These are phyloP conservation scores for Prunus yedoensis DNA, from an alignment of 331 rosid species.

Conservation along the genomic window DNA sequence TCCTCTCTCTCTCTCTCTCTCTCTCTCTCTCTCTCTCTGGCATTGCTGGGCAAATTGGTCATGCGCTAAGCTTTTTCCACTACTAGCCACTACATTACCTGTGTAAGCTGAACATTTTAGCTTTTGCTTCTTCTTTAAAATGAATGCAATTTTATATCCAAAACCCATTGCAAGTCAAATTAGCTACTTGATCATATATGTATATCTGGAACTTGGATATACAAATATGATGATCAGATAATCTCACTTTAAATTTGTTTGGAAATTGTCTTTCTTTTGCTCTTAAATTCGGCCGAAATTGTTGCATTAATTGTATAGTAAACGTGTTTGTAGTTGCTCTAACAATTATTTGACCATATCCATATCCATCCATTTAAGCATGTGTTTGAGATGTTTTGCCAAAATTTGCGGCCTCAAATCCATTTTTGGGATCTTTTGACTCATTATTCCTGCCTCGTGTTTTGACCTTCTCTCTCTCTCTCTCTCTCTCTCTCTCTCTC, in stretches of 20 bases:
- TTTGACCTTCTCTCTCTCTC: background rate
- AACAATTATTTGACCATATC: background rate
- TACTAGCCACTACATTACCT: background rate
- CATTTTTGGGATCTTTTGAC: background rate
- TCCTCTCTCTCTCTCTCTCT: background rate
- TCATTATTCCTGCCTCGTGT: background rate
- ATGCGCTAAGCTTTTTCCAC: constrained; percentile 23
- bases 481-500: background rate
- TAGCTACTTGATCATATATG: too few relatives aligned
- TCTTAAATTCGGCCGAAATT: background rate
- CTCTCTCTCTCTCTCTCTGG: constrained; percentile 15
- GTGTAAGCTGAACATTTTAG: constrained; percentile 13
- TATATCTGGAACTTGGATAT: too few relatives aligned
- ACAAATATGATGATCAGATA: too few relatives aligned
- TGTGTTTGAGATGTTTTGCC: constrained; percentile 13
- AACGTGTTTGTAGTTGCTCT: background rate
- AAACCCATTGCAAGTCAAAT: too few relatives aligned
- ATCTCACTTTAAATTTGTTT: too few relatives aligned
- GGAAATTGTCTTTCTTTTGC: background rate
- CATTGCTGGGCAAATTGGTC: constrained; percentile 29
- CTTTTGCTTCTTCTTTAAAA: background rate
- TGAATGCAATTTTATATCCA: too few relatives aligned
- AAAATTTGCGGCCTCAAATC: constrained; percentile 8
- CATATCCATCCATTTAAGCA: background rate
- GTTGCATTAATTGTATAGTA: background rate